phyloP scores from a whole-genome alignment of 495 filamentous ascomycete species.

The Terfezia boudieri region DNA sequence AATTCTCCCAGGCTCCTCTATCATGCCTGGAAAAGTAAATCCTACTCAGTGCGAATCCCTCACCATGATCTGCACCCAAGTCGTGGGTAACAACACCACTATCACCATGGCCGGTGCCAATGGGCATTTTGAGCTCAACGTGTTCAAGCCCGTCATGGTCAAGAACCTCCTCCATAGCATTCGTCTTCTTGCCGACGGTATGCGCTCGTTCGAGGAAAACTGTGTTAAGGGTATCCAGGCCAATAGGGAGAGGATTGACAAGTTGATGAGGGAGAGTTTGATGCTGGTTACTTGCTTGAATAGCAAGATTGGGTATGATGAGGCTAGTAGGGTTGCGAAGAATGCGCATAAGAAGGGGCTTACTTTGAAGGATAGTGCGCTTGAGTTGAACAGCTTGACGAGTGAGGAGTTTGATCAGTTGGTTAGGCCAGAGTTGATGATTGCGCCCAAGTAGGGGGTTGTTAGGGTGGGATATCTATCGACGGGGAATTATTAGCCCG shows the following conservation, averaged over 20 bases:
- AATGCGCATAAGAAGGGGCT: conserved; percentile 96
- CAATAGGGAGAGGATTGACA: conserved; percentile 72
- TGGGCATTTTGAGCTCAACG: conserved; percentile 96
- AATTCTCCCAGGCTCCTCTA: conserved; percentile 41
- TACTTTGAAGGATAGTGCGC: conserved; percentile 76
- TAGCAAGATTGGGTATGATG: conserved; percentile 96
- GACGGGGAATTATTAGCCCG: too few relatives aligned
- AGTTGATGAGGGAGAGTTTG: conserved; percentile 80
- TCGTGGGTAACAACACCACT: conserved; percentile 90
- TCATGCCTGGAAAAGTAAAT: conserved; percentile 99
- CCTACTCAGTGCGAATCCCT: conserved; percentile 94
- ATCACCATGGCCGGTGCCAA: conserved; percentile 85
- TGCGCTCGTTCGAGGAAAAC: conserved; percentile 86
- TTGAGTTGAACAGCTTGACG: conserved; percentile 79
- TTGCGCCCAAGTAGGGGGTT: conserved; percentile 35
- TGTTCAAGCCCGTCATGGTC: conserved; percentile 95
- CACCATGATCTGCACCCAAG: conserved; percentile 94
- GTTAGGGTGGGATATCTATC: too few relatives aligned
- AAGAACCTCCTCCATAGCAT: conserved; percentile 80
- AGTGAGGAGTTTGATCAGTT: conserved; percentile 78
- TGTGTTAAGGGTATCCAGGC: conserved; percentile 72
- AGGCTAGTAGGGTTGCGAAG: conserved; percentile 95
- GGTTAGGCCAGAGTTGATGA: conserved; percentile 92
- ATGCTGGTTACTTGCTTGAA: conserved; percentile 98
- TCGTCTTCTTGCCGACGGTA: conserved; percentile 69